Base-by-base conservation (phyloP, 805 yeast genomes). In the Sugiyamaella americana region DNA sequence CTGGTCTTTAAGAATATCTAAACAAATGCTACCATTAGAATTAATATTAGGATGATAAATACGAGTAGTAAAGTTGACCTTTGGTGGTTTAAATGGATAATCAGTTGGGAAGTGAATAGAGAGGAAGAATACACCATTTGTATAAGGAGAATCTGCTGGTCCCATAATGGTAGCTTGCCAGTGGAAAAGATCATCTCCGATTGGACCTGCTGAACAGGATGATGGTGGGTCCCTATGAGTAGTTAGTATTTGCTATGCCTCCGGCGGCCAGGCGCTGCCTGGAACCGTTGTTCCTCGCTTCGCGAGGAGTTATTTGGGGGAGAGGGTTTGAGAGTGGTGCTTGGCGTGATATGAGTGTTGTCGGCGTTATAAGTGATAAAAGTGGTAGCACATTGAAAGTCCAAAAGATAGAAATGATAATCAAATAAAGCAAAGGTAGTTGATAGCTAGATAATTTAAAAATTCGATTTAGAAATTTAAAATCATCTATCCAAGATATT, bases 141-240 rank as follows among this genome's bases (percentile, higher is more conserved):
- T 76, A 59, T 79, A 80, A 51, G 86, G 75, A 41, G 96, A 86
- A 71, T 93, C 98, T 57, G 95, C 79, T 43, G 98, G 98, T 42
- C 98, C 98, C 94, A 93, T 87, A 66, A 93, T 93, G 38, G 98
- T 89, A 37, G 98, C 98, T 72, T 93, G 98, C 98, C 98, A 93
- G 74, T 91, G 98, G 73, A 84, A 93, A 64, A 91, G 74, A 68
- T 91, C 98, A 60, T 93, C 98, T 41, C 97, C 97, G 40, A 87
- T 93, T 59, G 98, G 98, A 37, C 98, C 98, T 8, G 98, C 98
- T 20, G 97, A 88, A 71, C 98, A 93, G 40, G 96, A 89, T 53
- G 97, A 85, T 60, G 98, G 98, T 54, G 98, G 98, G 67, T 91
- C 98, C 76, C 96, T 87, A 38, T 18, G n/a, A n/a, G n/a, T n/a